Percentiles rank a stretch among this genome's conserved stretches.
These are phyloP conservation scores for Xerocomellus intermedius DNA, from an alignment of 768 basidiomycete genomes.

Conservation along the genomic window DNA sequence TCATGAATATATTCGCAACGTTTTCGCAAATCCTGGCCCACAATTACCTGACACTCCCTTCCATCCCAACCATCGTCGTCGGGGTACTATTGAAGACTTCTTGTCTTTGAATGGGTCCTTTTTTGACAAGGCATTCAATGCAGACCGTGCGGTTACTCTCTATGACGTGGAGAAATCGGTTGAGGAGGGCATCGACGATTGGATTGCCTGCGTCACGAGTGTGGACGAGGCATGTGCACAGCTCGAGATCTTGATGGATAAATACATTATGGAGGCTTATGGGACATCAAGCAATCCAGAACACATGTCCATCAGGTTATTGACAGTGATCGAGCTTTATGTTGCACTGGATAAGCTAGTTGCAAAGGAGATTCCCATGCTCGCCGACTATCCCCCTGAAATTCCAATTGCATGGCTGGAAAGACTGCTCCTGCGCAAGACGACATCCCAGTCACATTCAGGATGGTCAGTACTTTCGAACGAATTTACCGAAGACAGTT, in stretches of 20 bases:
- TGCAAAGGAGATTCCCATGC: slow-evolving; percentile 22
- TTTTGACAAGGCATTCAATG: slow-evolving; percentile 4
- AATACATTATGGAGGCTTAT: slow-evolving; percentile 25
- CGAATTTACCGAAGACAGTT: slow-evolving; percentile 15
- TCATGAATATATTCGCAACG: background rate
- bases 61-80: background rate
- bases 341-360: slow-evolving; percentile 31
- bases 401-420: slow-evolving; percentile 29
- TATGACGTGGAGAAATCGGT: slow-evolving; percentile 39
- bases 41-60: background rate
- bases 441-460: slow-evolving; percentile 8
- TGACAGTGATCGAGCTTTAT: slow-evolving; percentile 36
- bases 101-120: slow-evolving; percentile 12
- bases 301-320: slow-evolving; percentile 37
- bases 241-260: slow-evolving; percentile 16
- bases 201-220: slow-evolving; percentile 23
- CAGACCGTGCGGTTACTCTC: slow-evolving; percentile 20
- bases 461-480: slow-evolving; percentile 34
- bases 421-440: slow-evolving; percentile 26
- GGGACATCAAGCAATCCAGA: slow-evolving; percentile 30
- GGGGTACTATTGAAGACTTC: slow-evolving; percentile 16
- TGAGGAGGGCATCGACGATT: slow-evolving; percentile 30
- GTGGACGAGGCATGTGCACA: slow-evolving; percentile 7
- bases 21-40: background rate
- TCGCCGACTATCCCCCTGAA: slow-evolving; percentile 33